A percentile compares a stretch with the other conserved stretches of the same genome.
These are phyloP conservation scores for Botryotinia globosa DNA, from an alignment of 2,329 filamentous ascomycete species.

Conservation along the genomic window DNA sequence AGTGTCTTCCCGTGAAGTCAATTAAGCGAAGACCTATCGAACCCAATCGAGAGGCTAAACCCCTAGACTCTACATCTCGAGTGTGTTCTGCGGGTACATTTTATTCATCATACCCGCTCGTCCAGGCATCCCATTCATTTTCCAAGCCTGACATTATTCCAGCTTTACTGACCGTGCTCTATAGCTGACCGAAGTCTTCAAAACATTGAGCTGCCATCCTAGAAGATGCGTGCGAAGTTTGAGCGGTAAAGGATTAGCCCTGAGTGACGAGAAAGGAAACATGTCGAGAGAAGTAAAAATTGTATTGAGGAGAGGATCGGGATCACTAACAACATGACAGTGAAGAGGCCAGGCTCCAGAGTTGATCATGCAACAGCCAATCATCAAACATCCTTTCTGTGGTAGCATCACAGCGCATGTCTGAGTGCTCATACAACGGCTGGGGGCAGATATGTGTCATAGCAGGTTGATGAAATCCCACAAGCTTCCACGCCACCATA, in stretches of 20 bases:
- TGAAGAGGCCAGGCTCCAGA: not conserved
- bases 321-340: not conserved
- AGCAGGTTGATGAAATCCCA: too few relatives aligned
- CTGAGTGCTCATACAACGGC: too few relatives aligned
- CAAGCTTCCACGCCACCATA: too few relatives aligned
- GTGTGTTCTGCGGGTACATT: not conserved
- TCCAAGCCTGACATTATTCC: not conserved
- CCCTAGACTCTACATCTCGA: not conserved
- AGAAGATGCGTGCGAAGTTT: not conserved
- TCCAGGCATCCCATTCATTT: not conserved
- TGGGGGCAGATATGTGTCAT: too few relatives aligned
- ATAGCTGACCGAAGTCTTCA: not conserved
- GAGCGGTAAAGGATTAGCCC: not conserved
- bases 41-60: not conserved
- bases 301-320: not conserved
- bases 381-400: not conserved
- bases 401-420: not conserved
- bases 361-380: not conserved
- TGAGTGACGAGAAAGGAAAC: not conserved
- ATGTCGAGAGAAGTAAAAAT: not conserved
- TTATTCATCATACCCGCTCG: not conserved
- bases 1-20: not conserved
- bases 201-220: not conserved
- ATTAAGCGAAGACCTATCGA: not conserved
- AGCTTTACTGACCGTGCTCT: not conserved